Conservation (phyloP, 2,329 filamentous ascomycete species). For the Ascochyta clinopodiicola region DNA sequence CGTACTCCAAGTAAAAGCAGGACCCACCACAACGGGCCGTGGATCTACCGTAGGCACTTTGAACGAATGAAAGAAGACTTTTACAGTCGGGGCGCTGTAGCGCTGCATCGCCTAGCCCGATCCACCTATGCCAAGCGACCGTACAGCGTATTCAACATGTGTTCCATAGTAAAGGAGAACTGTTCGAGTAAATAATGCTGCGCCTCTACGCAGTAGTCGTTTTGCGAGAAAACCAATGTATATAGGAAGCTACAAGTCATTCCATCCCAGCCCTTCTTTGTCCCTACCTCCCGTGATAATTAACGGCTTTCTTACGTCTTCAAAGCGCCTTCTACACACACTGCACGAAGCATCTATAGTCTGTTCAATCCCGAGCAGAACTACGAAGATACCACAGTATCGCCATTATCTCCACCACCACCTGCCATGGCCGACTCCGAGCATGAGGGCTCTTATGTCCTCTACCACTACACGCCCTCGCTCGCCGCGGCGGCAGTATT, state of each 20-base stretch:
- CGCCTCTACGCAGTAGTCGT: neutral
- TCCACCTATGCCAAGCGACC: neutral
- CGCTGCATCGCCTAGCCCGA: neutral
- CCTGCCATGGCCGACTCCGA: slow-evolving; percentile 49
- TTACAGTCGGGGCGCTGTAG: neutral
- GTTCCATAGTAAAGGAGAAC: neutral
- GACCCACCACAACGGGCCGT: neutral
- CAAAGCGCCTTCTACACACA: neutral
- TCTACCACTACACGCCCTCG: slow-evolving; percentile 52
- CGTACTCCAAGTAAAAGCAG: neutral
- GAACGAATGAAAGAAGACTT: slow-evolving; percentile 1
- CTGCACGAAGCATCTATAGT: no score
- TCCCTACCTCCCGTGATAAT: neutral
- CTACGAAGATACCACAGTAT: neutral
- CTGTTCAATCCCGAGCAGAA: no score
- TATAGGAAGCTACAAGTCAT: neutral
- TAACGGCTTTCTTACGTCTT: neutral
- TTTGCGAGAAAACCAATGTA: neutral
- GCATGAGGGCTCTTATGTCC: slow-evolving; percentile 37
- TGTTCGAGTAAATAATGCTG: neutral
- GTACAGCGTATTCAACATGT: slow-evolving; percentile 8
- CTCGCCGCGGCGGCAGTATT: slow-evolving; percentile 56
- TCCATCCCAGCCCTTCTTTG: neutral
- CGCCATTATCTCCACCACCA: slow-evolving; percentile 8
- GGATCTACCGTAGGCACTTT: neutral